Percentiles rank a stretch among this genome's conserved stretches.
These are phyloP conservation scores for Yamadazyma siamensis DNA, from an alignment of 1,139 yeast species.

Conservation along the genomic window DNA sequence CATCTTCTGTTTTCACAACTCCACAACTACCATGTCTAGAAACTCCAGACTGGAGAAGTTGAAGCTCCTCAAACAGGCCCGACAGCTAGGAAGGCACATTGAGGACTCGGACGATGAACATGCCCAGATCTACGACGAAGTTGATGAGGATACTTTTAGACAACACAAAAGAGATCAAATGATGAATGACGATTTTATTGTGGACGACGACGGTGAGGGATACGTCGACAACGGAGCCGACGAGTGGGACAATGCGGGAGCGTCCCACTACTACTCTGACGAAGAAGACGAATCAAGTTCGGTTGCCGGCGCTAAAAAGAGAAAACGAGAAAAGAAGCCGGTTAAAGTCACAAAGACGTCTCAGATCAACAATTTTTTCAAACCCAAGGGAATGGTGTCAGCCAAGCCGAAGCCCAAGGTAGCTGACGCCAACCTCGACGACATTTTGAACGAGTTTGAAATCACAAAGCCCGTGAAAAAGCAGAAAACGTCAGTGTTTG, in stretches of 20 bases:
- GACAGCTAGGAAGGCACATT: constrained; percentile 31
- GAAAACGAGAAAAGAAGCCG: constrained; percentile 33
- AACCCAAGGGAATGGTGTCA: constrained; percentile 26
- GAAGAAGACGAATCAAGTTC: constrained; percentile 37
- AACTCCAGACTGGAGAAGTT: constrained; percentile 27
- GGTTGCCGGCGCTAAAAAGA: constrained; percentile 21
- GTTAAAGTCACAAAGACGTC: constrained; percentile 46
- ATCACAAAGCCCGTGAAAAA: constrained; percentile 10
- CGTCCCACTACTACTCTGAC: constrained; percentile 52
- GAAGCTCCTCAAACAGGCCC: constrained; percentile 39
- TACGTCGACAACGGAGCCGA: constrained; percentile 91
- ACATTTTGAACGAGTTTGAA: constrained; percentile 42
- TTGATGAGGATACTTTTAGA: constrained; percentile 77
- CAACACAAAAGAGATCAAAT: constrained; percentile 76
- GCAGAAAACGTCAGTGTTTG: constrained; percentile 6
- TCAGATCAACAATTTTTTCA: constrained; percentile 53
- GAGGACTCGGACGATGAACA: constrained; percentile 23
- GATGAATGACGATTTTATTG: constrained; percentile 88
- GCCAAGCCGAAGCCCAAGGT: constrained; percentile 17
- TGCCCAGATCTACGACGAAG: constrained; percentile 68
- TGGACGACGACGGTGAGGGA: constrained; percentile 87
- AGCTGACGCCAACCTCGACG: constrained; percentile 40
- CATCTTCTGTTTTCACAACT: too few relatives aligned
- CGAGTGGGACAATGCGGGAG: constrained; percentile 68
- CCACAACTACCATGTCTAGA: constrained; percentile 12